Evolutionary conservation across 441 rosid species (phyloP), one percentile per base, ranked within the genome.

Genomic region (Codiaeum variegatum): DNA sequence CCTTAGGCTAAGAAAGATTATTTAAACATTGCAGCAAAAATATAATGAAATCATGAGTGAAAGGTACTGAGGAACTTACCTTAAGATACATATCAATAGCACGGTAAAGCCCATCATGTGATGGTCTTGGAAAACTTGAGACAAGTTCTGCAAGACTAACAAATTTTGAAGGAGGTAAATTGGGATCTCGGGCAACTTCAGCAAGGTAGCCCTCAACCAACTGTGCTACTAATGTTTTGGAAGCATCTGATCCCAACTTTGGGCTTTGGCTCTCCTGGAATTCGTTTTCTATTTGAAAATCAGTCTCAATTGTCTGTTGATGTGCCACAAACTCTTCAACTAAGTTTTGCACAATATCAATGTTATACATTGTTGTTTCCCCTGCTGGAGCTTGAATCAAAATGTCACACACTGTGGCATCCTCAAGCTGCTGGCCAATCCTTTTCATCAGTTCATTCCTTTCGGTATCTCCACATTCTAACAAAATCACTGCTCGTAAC

Each of bases 71-170:
- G 72, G 11, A 65, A 52, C 42, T 68, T 76, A 93, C 98, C 98
- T 94, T 92, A 19, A 94, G 87, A 70, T 88, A 94, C 93, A 88
- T 90, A 82, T 94, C 97, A 31, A 90, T 82, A 56, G 95, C 93
- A 3, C 92, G 91, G 60, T 92, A 92, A 78, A 94, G 75, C 69
- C 97, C 94, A 29, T 94, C 98, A 71, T 88, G 95, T 21, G 88
- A 89, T 40, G 83, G 78, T 76, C 97, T 88, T 0, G 91, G 84
- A 77, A 91, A 90, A 79, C 69, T 79, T 0, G 97, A 88, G n/a
- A 85, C 84, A 82, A 67, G 77, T 64, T 88, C 89, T 13, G 91
- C 88, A 26, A 94, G 89, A 54, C 58, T 52, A 26, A 84, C 81
- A 54, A 94, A 90, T 63, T 88, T 86, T n/a, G 81, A 71, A 71